Evolutionary conservation across 768 basidiomycete species (phyloP).

Genomic region (Rhodotorula kratochvilovae): DNA sequence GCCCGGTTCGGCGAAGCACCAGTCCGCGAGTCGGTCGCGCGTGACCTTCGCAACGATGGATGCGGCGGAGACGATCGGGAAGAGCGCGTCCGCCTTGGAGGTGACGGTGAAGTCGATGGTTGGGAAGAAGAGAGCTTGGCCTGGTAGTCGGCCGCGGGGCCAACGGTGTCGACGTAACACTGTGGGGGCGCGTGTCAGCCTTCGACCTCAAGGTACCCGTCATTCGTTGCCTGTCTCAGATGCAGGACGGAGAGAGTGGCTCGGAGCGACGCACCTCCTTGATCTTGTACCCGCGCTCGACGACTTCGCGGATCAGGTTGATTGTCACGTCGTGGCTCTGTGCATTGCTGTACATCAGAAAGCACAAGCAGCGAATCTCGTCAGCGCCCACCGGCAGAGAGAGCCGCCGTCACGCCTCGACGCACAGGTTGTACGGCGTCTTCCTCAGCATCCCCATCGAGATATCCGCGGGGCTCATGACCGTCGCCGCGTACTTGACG

Average conservation of each 20-base stretch:
- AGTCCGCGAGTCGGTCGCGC: slow-evolving; percentile 77
- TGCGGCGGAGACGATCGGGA: slow-evolving; percentile 93
- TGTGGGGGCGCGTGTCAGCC: slow-evolving; percentile 44
- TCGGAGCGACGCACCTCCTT: slow-evolving; percentile 58
- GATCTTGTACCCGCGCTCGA: slow-evolving; percentile 72
- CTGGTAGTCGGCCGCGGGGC: slow-evolving; percentile 78
- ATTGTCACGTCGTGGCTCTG: slow-evolving; percentile 88
- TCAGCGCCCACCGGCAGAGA: background rate
- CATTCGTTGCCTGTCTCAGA: too few species aligned
- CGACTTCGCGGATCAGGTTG: slow-evolving; percentile 74
- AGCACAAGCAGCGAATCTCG: too few species aligned
- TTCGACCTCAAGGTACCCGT: background rate
- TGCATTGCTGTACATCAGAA: slow-evolving; percentile 53
- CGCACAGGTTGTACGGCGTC: slow-evolving; percentile 68
- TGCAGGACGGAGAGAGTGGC: background rate
- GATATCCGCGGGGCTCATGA: slow-evolving; percentile 80
- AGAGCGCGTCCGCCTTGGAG: slow-evolving; percentile 90
- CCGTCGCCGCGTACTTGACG: slow-evolving; percentile 49
- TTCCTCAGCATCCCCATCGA: slow-evolving; percentile 82
- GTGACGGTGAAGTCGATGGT: slow-evolving; percentile 78
- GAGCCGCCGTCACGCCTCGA: background rate
- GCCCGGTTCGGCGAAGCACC: slow-evolving; percentile 57
- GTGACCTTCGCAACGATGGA: slow-evolving; percentile 98
- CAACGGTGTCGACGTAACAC: slow-evolving; percentile 94
- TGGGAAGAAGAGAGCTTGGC: slow-evolving; percentile 75